Percentiles rank a stretch among this genome's conserved stretches.
Evolutionary conservation across 257 asterid species (phyloP).

Genomic region (Capsicum pubescens): DNA sequence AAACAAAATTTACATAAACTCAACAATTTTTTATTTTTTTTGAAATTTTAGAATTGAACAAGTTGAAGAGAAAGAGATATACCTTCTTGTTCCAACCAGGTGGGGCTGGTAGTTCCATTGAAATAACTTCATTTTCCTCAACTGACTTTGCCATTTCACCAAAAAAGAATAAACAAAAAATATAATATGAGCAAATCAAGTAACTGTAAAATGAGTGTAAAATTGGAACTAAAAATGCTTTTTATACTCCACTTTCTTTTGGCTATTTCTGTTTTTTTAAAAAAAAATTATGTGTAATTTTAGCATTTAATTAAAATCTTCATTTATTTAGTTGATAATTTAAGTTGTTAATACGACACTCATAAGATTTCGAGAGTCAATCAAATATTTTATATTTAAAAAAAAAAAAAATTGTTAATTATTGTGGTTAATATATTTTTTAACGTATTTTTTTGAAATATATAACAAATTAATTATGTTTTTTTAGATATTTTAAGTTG

Average conservation of each 20-base stretch:
- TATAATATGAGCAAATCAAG: neutral
- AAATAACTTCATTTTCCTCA: slow-evolving; percentile 24
- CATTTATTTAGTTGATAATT: too few relatives aligned
- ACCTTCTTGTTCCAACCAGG: slow-evolving; percentile 30
- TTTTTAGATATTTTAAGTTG: too few relatives aligned
- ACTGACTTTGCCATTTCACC: slow-evolving; percentile 10
- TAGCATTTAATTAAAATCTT: too few relatives aligned
- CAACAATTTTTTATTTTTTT: neutral
- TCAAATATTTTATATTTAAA: too few relatives aligned
- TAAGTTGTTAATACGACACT: too few relatives aligned
- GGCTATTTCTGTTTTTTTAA: neutral
- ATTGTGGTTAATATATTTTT: too few relatives aligned
- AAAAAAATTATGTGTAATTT: too few relatives aligned
- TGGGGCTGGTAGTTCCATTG: slow-evolving; percentile 29
- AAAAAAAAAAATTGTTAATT: too few relatives aligned
- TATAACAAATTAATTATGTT: too few relatives aligned
- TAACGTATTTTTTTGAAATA: too few relatives aligned
- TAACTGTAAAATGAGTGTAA: neutral
- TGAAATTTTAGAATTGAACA: neutral
- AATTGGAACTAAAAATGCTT: neutral
- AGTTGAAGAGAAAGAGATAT: neutral
- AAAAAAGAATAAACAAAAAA: neutral
- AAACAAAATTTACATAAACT: neutral
- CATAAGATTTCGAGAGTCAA: too few relatives aligned
- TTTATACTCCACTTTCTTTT: neutral